Base-by-base conservation (phyloP, 1,284 basidiomycete genomes). In the Moesziomyces aphidis region DNA sequence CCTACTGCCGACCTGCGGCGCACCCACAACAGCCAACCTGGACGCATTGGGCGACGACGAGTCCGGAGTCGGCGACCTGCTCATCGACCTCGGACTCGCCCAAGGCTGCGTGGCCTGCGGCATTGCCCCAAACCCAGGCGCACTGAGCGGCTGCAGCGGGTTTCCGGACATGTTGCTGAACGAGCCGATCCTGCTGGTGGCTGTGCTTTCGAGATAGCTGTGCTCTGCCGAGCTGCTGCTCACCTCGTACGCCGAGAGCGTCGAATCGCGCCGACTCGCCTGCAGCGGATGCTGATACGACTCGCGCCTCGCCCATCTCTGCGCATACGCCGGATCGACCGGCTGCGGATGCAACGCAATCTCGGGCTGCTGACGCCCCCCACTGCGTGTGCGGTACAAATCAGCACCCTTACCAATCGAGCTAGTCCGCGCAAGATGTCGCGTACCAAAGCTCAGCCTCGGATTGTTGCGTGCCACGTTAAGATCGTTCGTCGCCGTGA, bases 371-470 rank as follows among this genome's bases (percentile, higher is more conserved):
- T 49, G 50, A 4, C 55, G 43, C n/a, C 55, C 31, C 7, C 71
- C 65, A 43, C 61, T 68, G 43, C 65, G 64, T 5, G 65, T 68
- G 11, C 66, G 66, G 34, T 66, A 55, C 66, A 74, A 31, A 45
- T 70, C 66, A 22, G 72, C 72, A 21, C 72, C 72, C 34, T 62
- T 69, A 31, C 72, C 72, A 9, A 53, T 59, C 26, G 72, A 74
- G 43, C 55, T 66, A 53, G 55, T 74, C 43, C 72, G 59, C 21
- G 59, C 45, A 19, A 70, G 48, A 26, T 57, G 55, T 4, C 49
- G 36, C 1, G 65, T 64, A 15, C 71, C 71, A 43, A 73, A 69
- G 5, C 50, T 55, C 15, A 62, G 52, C 34, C 57, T 45, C 4
- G 36, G 52, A 9, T 52, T 55, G 3, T 51, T 48, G 47, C 49